Percentiles rank a stretch among this genome's conserved stretches.
phyloP scores from a whole-genome alignment of 78 protist genomes.

The Corallochytrium limacisporum region DNA sequence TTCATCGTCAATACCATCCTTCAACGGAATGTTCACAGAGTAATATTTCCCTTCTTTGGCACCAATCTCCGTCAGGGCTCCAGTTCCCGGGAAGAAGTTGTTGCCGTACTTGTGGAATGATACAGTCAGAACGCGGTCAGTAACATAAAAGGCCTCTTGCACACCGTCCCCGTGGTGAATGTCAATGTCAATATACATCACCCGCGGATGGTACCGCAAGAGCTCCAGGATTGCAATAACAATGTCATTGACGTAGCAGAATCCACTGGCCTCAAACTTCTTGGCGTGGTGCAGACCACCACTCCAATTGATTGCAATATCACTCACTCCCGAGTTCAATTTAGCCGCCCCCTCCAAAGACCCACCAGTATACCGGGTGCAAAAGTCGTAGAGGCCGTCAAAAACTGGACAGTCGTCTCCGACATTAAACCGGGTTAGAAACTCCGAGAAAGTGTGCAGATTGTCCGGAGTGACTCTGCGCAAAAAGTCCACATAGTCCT shows the following conservation, averaged over 20 bases:
- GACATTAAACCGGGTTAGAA: conserved; percentile 51
- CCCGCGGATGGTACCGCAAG: conserved; percentile 59
- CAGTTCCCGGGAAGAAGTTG: conserved; percentile 81
- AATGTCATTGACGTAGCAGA: conserved; percentile 97
- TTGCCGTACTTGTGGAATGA: conserved; percentile 91
- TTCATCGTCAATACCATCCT: conserved; percentile 92
- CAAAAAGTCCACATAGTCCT: conserved; percentile 89
- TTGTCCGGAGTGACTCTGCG: conserved; percentile 55
- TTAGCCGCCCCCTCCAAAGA: conserved; percentile 69
- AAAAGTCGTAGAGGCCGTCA: conserved; percentile 86
- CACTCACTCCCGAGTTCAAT: conserved; percentile 26
- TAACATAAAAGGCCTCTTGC: conserved; percentile 80
- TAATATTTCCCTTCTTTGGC: conserved; percentile 27
- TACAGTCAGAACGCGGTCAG: conserved; percentile 89
- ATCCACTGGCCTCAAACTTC: conserved; percentile 88
- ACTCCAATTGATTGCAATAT: conserved; percentile 88
- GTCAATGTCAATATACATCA: conserved; percentile 96
- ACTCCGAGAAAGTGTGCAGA: neutral
- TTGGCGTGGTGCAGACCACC: conserved; percentile 99
- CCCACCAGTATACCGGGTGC: conserved; percentile 89
- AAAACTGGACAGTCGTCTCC: conserved; percentile 97
- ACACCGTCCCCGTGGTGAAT: conserved; percentile 97
- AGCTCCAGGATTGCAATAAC: conserved; percentile 93
- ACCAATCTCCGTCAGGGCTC: conserved; percentile 9
- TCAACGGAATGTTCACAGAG: conserved; percentile 89